Conservation (phyloP, 2,329 filamentous ascomycete genomes). For the Cercospora sesami region DNA sequence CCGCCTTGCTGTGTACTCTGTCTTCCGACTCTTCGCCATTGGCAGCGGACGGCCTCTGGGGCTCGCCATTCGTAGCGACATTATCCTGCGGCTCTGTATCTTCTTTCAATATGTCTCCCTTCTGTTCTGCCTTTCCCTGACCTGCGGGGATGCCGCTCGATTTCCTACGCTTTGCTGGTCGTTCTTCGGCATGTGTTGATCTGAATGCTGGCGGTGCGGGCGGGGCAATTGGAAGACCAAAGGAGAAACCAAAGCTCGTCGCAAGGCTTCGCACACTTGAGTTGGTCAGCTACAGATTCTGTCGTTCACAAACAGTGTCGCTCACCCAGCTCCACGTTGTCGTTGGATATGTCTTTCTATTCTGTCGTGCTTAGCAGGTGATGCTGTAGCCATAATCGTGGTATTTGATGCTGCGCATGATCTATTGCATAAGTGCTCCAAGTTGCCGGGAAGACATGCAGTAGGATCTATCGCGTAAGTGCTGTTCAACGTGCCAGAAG, state of each 20-base stretch:
- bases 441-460: neutral
- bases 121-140: neutral
- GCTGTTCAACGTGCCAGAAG: neutral
- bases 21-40: neutral
- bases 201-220: neutral
- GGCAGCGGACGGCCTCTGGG: neutral
- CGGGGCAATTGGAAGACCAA: slow-evolving; percentile 20
- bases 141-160: slow-evolving; percentile 1
- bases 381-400: slow-evolving; percentile 32
- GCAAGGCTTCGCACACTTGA: slow-evolving; percentile 29
- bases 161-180: slow-evolving; percentile 30
- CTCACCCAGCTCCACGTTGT: slow-evolving; percentile 37
- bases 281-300: neutral
- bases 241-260: slow-evolving; percentile 36
- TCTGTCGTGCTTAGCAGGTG: slow-evolving; percentile 33
- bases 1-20: neutral
- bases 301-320: neutral
- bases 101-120: neutral
- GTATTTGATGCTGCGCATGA: slow-evolving; percentile 12
- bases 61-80: neutral
- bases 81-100: neutral
- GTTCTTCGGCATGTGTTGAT: slow-evolving; percentile 18
- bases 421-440: neutral
- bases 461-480: slow-evolving; percentile 8
- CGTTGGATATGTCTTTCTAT: slow-evolving; percentile 38